A percentile compares a stretch with the other conserved stretches of the same genome.
Conservation (phyloP, 1,284 basidiomycete species). For the Ceratobasidium papillatum region DNA sequence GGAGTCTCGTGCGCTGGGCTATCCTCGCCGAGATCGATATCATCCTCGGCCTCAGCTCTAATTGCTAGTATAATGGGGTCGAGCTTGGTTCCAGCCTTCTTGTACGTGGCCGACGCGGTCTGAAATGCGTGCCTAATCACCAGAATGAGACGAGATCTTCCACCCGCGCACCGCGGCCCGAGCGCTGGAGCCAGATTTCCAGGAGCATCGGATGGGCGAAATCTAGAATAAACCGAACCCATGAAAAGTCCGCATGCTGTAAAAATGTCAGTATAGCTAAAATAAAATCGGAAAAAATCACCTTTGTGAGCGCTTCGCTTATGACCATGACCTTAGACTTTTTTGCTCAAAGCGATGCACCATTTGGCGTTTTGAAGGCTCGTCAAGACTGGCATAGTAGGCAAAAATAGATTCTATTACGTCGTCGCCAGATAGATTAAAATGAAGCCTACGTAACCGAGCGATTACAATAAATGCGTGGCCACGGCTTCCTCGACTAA, state of each 20-base stretch:
- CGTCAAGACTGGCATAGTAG: no score
- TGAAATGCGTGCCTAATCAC: neutral
- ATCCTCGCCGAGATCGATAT: neutral
- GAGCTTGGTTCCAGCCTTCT: neutral
- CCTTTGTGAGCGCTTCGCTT: no score
- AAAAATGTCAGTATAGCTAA: no score
- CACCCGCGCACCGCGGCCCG: neutral
- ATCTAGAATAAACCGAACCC: neutral
- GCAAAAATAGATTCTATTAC: no score
- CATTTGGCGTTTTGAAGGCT: no score
- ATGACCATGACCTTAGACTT: no score
- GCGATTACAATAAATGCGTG: no score
- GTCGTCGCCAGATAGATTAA: no score
- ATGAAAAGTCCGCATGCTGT: neutral
- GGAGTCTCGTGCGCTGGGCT: neutral
- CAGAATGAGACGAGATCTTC: neutral
- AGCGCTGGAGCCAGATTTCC: neutral
- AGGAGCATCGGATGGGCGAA: neutral
- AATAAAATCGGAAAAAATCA: no score
- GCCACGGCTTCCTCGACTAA: no score
- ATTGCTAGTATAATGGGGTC: neutral
- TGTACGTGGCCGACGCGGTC: neutral
- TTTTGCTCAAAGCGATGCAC: no score
- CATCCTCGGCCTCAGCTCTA: neutral
- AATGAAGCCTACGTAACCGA: no score